Percentiles rank a stretch among this genome's conserved stretches.
These are phyloP conservation scores for Syzygium oleosum DNA, from an alignment of 345 rosid genomes.

Conservation along the genomic window DNA sequence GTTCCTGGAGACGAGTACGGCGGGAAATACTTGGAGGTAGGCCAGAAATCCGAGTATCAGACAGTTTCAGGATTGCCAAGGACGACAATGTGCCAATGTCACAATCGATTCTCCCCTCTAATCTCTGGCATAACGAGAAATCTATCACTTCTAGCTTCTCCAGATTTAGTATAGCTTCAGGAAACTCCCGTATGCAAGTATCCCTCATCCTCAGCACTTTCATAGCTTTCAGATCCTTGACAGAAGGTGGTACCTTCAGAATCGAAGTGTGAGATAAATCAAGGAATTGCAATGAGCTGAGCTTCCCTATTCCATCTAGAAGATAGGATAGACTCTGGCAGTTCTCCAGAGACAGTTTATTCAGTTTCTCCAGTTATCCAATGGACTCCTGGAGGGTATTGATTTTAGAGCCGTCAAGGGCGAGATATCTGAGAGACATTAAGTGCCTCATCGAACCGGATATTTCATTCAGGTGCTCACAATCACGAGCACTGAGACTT, in stretches of 20 bases:
- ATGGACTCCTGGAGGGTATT: neutral
- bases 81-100: neutral
- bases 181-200: neutral
- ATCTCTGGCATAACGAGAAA: accelerated
- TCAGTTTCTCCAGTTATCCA: neutral
- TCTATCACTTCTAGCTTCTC: neutral
- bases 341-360: neutral
- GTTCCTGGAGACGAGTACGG: neutral
- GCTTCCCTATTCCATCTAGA: neutral
- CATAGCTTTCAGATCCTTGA: too few species aligned
- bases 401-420: accelerated
- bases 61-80: neutral
- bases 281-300: neutral
- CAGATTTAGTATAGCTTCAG: neutral
- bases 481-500: neutral
- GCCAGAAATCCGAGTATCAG: neutral
- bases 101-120: accelerated
- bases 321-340: accelerated
- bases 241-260: accelerated
- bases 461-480: accelerated
- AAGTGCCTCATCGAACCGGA: neutral
- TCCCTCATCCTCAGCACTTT: accelerated
- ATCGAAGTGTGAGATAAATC: too few species aligned
- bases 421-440: neutral
- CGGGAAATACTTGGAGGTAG: neutral